Evolutionary conservation across 176 grass and related monocot genomes (phyloP).

Genomic region (Cenchrus fungigraminus): DNA sequence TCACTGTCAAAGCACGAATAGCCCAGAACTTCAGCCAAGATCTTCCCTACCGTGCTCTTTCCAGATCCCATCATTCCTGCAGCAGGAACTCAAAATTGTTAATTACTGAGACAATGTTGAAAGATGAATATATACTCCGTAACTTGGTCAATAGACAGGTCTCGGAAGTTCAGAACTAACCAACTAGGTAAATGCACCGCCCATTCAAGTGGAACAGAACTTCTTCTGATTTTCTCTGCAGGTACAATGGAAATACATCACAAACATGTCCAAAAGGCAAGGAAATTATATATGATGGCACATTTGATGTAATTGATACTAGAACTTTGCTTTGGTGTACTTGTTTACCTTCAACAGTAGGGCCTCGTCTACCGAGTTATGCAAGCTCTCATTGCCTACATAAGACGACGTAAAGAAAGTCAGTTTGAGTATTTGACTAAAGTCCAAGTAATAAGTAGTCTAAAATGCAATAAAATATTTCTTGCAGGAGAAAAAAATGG

Average conservation of each 20-base stretch:
- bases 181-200: conserved; percentile 85
- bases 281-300: not conserved
- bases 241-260: conserved; percentile 37
- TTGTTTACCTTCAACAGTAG: conserved; percentile 65
- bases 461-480: not conserved
- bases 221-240: conserved; percentile 82
- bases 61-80: conserved; percentile 98
- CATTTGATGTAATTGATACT: not conserved
- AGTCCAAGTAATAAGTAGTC: too few species aligned
- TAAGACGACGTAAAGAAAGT: conserved; percentile 19
- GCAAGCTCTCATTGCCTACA: conserved; percentile 61
- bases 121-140: not conserved
- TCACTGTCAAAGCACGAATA: conserved; percentile 97
- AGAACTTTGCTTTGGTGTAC: not conserved
- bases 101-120: conserved; percentile 18
- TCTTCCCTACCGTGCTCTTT: conserved; percentile 90
- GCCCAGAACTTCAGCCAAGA: conserved; percentile 79
- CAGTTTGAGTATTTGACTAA: conserved; percentile 5
- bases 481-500: not conserved
- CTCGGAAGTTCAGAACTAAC: conserved; percentile 55
- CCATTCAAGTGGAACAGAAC: conserved; percentile 68
- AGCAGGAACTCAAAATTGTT: conserved; percentile 7
- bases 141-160: not conserved
- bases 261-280: not conserved
- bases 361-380: conserved; percentile 67